These are phyloP conservation scores for Phytophthora macrochlamydospora DNA, from an alignment of 352 stramenopile genomes.

Conservation along the genomic window DNA sequence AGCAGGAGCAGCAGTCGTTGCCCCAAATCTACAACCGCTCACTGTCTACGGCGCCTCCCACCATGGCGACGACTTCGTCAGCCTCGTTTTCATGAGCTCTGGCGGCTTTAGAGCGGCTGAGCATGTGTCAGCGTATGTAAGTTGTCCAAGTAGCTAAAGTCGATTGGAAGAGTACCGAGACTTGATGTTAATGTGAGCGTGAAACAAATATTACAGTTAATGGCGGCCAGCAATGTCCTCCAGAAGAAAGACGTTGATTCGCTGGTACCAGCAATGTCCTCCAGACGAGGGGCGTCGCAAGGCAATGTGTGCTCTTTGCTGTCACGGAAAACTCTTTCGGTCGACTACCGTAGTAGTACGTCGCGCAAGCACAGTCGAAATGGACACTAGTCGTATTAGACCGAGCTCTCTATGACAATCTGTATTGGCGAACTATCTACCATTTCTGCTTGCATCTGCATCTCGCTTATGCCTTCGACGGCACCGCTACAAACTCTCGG, in stretches of 20 bases:
- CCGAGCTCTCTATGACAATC: background rate
- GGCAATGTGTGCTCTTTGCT: too few species aligned
- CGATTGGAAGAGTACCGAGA: slow-evolving; percentile 11
- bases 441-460: slow-evolving; percentile 1
- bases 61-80: slow-evolving; percentile 28
- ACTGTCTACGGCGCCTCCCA: slow-evolving; percentile 28
- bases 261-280: too few species aligned
- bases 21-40: slow-evolving; percentile 31
- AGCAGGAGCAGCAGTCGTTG: slow-evolving; percentile 16
- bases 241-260: too few species aligned
- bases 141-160: slow-evolving; percentile 39
- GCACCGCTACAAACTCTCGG: slow-evolving; percentile 72
- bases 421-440: slow-evolving; percentile 25
- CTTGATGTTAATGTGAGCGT: slow-evolving; percentile 43
- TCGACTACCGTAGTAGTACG: too few species aligned
- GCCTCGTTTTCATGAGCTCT: slow-evolving; percentile 36
- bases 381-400: background rate
- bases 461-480: slow-evolving; percentile 24
- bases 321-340: too few species aligned
- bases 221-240: background rate
- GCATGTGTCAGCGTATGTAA: slow-evolving; percentile 29
- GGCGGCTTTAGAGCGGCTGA: background rate
- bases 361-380: too few species aligned
- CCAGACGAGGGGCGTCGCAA: too few species aligned
- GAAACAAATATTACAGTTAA: background rate